Base-by-base conservation (phyloP, 2,329 filamentous ascomycete genomes). In the Daldinia eschscholtzii region DNA sequence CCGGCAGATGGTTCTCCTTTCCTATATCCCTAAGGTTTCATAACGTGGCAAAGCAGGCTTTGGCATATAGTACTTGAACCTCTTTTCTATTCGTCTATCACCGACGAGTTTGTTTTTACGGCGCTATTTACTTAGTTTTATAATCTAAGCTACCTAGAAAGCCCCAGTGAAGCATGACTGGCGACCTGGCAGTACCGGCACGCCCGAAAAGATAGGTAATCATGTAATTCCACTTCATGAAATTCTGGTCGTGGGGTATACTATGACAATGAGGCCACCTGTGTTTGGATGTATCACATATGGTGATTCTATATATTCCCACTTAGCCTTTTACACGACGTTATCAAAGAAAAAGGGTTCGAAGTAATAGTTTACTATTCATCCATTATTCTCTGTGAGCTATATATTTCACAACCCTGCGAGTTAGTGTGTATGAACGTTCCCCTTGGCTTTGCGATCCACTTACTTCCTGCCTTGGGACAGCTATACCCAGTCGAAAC, bases 11-110 rank as follows among this genome's bases (percentile, higher is more conserved):
- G 26, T 33, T 18, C 44, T 30, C 15, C 15, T 33, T 52, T 52
- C 26, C 2, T 33, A 30, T 52, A 12, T 18, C 13, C 18, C 4
- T 18, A 33, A n/a, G 28, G 28, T 4, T 48, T 52, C 12, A 3
- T 18, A 33, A 33, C 7, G 33, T 52, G n/a, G 46, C 46, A 52
- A 52, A 52, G 46, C 15, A 52, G 46, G 18, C 26, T 52, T 52
- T 52, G 9, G 15, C 9, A 30, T 30, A 13, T 13, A 10, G 6
- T 6, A 30, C 9, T 26, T 18, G 10, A 30, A 50, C 15, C 13
- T 18, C 15, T 30, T 50, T 26, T 3, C 30, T 52, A 30, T 33
- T 52, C 6, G n/a, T 52, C 26, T 33, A 33, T 4, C 3, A 6
- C 6, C 13, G 18, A 28, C 30, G 5, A 18, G 6, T n/a, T 18